Base-by-base conservation (phyloP, 768 basidiomycete genomes). In the Xerocomus brunneocitrinus region DNA sequence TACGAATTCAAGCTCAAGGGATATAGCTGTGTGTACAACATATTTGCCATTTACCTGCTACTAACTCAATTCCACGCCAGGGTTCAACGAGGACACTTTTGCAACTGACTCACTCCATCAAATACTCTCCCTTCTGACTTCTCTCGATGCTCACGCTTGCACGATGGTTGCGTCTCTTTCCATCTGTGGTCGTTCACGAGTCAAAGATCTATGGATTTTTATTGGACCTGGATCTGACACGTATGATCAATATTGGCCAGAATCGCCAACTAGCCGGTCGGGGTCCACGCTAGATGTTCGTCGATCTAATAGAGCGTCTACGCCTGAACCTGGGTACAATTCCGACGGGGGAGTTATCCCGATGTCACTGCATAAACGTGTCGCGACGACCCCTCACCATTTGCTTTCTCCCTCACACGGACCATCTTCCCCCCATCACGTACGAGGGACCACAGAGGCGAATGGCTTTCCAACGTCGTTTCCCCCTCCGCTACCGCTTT, bases 1-100 rank as follows among this genome's bases (percentile, higher is more conserved):
- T 90, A 81, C 64, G 88, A 90, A 66, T 90, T 90, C 71, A 89
- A 87, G 68, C 73, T 90, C 48, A 88, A 87, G 61, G 89, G 88
- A 24, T 90, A 90, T 65, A 83, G 79, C 73, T 88, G 89, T 89
- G 65, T 50, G 81, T 71, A 53, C 38, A 53, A 49, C 16, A 44
- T 32, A 35, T 47, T 43, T 57, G 54, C 50, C 51, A 30, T 54
- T 38, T 58, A 58, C 47, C 52, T 52, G 52, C 50, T 51, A 55
- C 56, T 58, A 52, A 64, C 43, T 53, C 57, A 58, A 39, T 58
- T 49, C 50, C 59, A 53, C 8, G n/a, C 35, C 64, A 89, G 87
- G 86, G 84, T 89, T 88, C 64, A 81, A 88, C 66, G 83, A 88
- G 63, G 85, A 90, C 57, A 81, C 84, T 0, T 90, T 85, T 65